Conservation (phyloP, 768 basidiomycete species). For the Sistotremastrum niveocremeum region DNA sequence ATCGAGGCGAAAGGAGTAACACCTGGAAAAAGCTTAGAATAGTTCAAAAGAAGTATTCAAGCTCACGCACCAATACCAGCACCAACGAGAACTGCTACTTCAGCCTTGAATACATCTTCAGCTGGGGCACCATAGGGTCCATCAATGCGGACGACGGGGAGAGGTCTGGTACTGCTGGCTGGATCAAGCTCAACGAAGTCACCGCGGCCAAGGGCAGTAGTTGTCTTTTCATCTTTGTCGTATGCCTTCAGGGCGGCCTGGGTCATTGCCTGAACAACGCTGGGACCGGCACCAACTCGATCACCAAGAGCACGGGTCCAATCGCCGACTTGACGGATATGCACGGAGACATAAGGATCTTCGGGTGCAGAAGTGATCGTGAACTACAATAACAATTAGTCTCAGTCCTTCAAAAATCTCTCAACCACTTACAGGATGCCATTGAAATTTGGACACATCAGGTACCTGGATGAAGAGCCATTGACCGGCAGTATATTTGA, state of each 20-base stretch:
- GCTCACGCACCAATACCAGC: slow-evolving; percentile 74
- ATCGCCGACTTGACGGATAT: slow-evolving; percentile 90
- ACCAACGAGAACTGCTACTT: slow-evolving; percentile 85
- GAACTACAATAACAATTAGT: slow-evolving; percentile 36
- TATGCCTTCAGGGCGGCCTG: slow-evolving; percentile 62
- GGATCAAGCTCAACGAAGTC: slow-evolving; percentile 73
- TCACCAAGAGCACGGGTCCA: slow-evolving; percentile 76
- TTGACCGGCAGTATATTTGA: slow-evolving; percentile 85
- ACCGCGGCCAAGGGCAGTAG: slow-evolving; percentile 37
- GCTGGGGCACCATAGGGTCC: slow-evolving; percentile 91
- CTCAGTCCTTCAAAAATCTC: slow-evolving; percentile 2
- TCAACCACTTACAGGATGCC: slow-evolving; percentile 76
- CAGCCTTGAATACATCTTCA: slow-evolving; percentile 75
- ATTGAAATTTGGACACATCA: slow-evolving; percentile 71
- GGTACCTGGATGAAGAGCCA: slow-evolving; percentile 89
- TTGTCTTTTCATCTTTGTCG: slow-evolving; percentile 41
- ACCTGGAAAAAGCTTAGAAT: slow-evolving; percentile 25
- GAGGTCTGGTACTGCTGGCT: slow-evolving; percentile 28
- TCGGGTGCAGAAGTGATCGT: slow-evolving; percentile 93
- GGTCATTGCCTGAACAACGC: slow-evolving; percentile 67
- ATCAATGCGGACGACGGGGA: slow-evolving; percentile 68
- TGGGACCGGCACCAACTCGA: slow-evolving; percentile 70
- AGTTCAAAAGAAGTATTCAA: slow-evolving; percentile 1
- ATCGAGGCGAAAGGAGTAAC: slow-evolving; percentile 94
- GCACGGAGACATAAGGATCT: slow-evolving; percentile 83